Conservation (phyloP, 768 basidiomycete genomes). For the Pisolithus albus region DNA sequence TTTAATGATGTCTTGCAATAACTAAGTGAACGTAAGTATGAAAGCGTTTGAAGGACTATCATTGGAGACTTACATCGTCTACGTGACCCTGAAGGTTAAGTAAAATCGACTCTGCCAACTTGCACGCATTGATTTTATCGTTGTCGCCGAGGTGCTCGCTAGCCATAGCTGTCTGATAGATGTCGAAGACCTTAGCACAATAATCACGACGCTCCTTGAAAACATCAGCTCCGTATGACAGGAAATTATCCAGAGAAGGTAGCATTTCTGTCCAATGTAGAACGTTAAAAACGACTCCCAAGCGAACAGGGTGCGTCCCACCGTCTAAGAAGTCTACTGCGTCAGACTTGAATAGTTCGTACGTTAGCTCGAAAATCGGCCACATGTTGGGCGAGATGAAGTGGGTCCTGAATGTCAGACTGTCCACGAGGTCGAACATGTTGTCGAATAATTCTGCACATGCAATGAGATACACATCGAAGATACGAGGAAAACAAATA, state of each 20-base stretch:
- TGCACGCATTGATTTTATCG: slow-evolving; percentile 79
- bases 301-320: slow-evolving; percentile 19
- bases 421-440: slow-evolving; percentile 81
- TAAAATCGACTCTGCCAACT: slow-evolving; percentile 75
- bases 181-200: slow-evolving; percentile 72
- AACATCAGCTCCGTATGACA: slow-evolving; percentile 73
- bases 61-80: slow-evolving; percentile 55
- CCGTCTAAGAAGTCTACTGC: slow-evolving; percentile 86
- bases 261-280: slow-evolving; percentile 63
- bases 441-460: slow-evolving; percentile 75
- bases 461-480: neutral
- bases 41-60: neutral
- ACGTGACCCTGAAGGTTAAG: slow-evolving; percentile 72
- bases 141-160: slow-evolving; percentile 72
- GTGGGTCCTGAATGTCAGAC: slow-evolving; percentile 73
- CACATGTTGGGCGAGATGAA: slow-evolving; percentile 77
- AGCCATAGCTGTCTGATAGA: slow-evolving; percentile 70
- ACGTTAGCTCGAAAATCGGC: slow-evolving; percentile 80
- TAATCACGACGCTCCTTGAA: slow-evolving; percentile 72
- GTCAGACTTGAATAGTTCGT: slow-evolving; percentile 74
- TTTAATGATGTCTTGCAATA: slow-evolving; percentile 56
- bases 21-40: slow-evolving; percentile 30
- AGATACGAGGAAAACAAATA: slow-evolving; percentile 25
- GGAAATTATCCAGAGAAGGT: slow-evolving; percentile 80
- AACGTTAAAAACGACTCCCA: neutral